Evolutionary conservation across 208 protist species (phyloP).

Genomic region (Cochliopodium minus): DNA sequence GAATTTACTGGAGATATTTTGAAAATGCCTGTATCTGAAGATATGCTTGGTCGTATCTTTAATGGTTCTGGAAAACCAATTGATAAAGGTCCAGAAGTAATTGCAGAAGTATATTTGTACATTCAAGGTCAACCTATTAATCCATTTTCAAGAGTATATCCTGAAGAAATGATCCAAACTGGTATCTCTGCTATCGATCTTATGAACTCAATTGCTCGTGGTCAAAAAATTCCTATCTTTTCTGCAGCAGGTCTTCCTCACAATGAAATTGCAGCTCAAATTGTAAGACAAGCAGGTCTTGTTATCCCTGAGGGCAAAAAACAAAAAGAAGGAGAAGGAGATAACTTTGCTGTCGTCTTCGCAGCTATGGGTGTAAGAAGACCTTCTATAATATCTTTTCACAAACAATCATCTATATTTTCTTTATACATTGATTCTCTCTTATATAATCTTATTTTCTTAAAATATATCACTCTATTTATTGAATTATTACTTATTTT

Average conservation of each 20-base stretch:
- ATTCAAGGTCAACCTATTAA: slow-evolving; percentile 99
- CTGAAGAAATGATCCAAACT: slow-evolving; percentile 99
- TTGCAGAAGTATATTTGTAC: slow-evolving; percentile 96
- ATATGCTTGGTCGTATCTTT: slow-evolving; percentile 99
- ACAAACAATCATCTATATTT: not conserved
- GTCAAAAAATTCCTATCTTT: slow-evolving; percentile 99
- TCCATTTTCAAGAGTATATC: slow-evolving; percentile 92
- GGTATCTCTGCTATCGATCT: slow-evolving; percentile 99
- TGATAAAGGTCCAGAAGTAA: slow-evolving; percentile 85
- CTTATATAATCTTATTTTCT: too few relatives aligned
- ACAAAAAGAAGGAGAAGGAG: slow-evolving; percentile 47
- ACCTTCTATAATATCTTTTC: not conserved
- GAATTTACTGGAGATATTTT: slow-evolving; percentile 98
- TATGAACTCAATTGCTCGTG: slow-evolving; percentile 98
- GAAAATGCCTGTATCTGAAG: slow-evolving; percentile 90
- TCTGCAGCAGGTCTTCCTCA: slow-evolving; percentile 98
- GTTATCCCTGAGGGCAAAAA: slow-evolving; percentile 66
- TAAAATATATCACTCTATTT: too few relatives aligned
- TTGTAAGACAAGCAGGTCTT: slow-evolving; percentile 96
- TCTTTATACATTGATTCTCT: too few relatives aligned
- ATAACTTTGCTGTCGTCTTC: slow-evolving; percentile 99
- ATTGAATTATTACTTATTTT: too few relatives aligned
- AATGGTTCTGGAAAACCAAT: slow-evolving; percentile 98
- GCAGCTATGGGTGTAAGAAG: slow-evolving; percentile 94
- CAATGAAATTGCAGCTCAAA: slow-evolving; percentile 99